Evolutionary conservation across 208 protist species (phyloP).

Genomic region (Wallacemonas rigidus): DNA sequence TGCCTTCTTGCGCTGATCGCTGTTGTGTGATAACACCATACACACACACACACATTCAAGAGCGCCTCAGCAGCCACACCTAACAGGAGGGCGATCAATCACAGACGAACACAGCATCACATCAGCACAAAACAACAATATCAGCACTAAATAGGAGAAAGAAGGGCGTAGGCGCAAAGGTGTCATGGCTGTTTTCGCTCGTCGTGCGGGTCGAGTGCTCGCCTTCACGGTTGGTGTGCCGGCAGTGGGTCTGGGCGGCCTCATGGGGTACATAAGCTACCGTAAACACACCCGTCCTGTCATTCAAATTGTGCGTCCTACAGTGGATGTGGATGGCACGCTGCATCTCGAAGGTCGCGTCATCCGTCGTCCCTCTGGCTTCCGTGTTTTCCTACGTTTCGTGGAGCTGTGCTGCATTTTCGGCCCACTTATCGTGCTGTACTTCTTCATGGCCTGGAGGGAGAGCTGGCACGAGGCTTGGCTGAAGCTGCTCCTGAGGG

Average conservation of each 20-base stretch:
- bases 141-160: neutral
- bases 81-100: too few relatives aligned
- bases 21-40: neutral
- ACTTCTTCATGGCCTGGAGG: conserved; percentile 65
- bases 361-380: conserved; percentile 37
- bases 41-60: conserved; percentile 11
- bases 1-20: neutral
- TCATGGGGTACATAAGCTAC: conserved; percentile 69
- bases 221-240: conserved; percentile 43
- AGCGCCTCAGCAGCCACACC: too few relatives aligned
- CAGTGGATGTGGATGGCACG: conserved; percentile 65
- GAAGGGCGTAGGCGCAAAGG: neutral
- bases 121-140: neutral
- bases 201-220: conserved; percentile 19
- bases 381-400: conserved; percentile 49
- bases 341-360: conserved; percentile 64
- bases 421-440: conserved; percentile 69
- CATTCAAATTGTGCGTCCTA: conserved; percentile 57
- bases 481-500: conserved; percentile 66
- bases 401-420: conserved; percentile 74
- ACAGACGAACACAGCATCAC: neutral
- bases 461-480: conserved; percentile 65
- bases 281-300: conserved; percentile 51
- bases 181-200: conserved; percentile 21
- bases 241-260: conserved; percentile 42